These are phyloP conservation scores for Mrakia frigida DNA, from an alignment of 768 basidiomycete species.

Conservation along the genomic window DNA sequence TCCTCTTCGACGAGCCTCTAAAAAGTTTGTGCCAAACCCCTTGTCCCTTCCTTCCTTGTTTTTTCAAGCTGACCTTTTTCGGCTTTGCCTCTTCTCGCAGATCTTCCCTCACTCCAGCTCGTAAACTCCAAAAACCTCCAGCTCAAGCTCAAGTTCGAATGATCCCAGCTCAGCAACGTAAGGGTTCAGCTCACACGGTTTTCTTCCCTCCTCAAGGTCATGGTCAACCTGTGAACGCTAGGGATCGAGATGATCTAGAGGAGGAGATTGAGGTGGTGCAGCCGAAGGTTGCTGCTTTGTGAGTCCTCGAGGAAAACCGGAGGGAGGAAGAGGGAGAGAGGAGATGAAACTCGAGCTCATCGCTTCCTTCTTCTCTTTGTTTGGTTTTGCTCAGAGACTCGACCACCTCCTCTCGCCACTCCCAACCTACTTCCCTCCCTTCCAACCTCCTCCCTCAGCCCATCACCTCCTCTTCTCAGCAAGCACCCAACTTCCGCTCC, in stretches of 20 bases:
- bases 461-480: not conserved
- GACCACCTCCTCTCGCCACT: not conserved
- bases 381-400: not conserved
- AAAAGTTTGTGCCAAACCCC: not conserved
- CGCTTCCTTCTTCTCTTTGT: not conserved
- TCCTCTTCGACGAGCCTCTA: not conserved
- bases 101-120: not conserved
- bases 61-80: not conserved
- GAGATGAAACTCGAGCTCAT: not conserved
- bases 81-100: not conserved
- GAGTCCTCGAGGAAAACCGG: too few relatives aligned
- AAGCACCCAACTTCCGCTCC: not conserved
- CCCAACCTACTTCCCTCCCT: not conserved
- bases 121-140: not conserved
- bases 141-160: not conserved
- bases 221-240: not conserved
- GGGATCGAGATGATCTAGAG: not conserved
- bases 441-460: not conserved
- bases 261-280: not conserved
- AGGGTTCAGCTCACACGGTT: not conserved
- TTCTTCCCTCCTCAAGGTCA: not conserved
- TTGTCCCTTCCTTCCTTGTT: not conserved
- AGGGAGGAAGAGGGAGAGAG: not conserved
- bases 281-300: not conserved
- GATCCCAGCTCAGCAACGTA: not conserved